Evolutionary conservation across 495 filamentous ascomycete genomes (phyloP).

Genomic region (Oleoguttula mirabilis): DNA sequence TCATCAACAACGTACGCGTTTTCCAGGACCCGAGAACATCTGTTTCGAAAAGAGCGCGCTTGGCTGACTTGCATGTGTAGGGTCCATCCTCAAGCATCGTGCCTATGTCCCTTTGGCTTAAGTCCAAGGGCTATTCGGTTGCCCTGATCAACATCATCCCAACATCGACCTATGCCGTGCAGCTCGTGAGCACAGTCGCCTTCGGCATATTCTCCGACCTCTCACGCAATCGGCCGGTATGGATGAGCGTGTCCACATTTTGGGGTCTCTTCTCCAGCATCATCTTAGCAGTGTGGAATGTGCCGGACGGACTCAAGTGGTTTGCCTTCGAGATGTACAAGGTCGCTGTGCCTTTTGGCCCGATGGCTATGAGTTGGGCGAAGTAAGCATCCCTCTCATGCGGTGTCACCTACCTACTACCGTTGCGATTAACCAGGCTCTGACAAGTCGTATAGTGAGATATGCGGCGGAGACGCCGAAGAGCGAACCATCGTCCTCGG

Average conservation of each 20-base stretch:
- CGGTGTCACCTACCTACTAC: no score
- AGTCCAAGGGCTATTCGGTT: conserved; percentile 15
- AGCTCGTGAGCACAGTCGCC: conserved; percentile 36
- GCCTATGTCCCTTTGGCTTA: no score
- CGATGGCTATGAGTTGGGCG: not conserved
- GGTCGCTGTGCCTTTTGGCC: not conserved
- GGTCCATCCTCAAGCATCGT: no score
- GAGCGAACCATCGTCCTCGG: conserved; percentile 44
- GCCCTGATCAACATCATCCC: conserved; percentile 33
- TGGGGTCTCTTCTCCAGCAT: not conserved
- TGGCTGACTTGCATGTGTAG: no score
- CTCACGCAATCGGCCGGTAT: not conserved
- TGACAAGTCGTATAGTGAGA: conserved; percentile 43
- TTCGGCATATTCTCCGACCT: conserved; percentile 26
- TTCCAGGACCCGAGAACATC: not conserved
- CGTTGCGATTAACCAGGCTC: no score
- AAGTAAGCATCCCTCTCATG: no score
- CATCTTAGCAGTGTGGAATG: not conserved
- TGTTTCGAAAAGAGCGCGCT: no score
- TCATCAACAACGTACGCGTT: not conserved
- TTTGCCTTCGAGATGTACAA: not conserved
- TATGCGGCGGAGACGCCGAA: conserved; percentile 40
- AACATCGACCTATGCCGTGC: conserved; percentile 37
- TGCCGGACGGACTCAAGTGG: not conserved
- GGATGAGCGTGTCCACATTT: not conserved